Conservation (phyloP, 768 basidiomycete species). For the Boletus pseudo-olivaceus region DNA sequence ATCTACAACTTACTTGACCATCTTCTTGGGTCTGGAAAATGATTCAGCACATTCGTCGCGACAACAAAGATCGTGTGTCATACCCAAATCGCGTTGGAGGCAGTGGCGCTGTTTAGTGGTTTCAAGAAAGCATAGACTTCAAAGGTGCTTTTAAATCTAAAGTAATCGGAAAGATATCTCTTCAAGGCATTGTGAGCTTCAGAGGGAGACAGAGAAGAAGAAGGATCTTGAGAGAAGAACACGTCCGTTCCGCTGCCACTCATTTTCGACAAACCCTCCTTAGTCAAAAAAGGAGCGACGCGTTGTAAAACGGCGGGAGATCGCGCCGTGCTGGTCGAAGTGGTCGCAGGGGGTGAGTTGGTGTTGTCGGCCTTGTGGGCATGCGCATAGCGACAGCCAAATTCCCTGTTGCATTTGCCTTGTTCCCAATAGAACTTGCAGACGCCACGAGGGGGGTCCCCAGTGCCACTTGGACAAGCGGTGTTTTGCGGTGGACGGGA, state of each 20-base stretch:
- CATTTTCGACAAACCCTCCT: conserved; percentile 43
- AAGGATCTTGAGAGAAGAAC: conserved; percentile 36
- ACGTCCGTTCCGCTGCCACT: conserved; percentile 41
- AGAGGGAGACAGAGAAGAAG: conserved; percentile 37
- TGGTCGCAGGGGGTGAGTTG: conserved; percentile 5
- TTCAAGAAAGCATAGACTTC: conserved; percentile 46
- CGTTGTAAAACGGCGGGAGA: conserved; percentile 18
- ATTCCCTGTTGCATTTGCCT: conserved; percentile 46
- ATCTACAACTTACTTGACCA: conserved; percentile 41
- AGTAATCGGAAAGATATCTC: conserved; percentile 42
- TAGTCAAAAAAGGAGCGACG: conserved; percentile 44
- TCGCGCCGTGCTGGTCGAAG: conserved; percentile 5
- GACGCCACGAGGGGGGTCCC: conserved; percentile 31
- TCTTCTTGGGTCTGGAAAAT: conserved; percentile 42
- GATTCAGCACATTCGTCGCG: not conserved
- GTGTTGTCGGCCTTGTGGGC: conserved; percentile 8
- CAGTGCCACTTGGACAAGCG: conserved; percentile 1
- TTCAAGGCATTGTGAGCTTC: conserved; percentile 46
- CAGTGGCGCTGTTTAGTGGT: conserved; percentile 36
- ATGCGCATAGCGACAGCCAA: conserved; percentile 44
- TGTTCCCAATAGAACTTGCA: conserved; percentile 48
- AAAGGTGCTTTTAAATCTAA: conserved; percentile 37
- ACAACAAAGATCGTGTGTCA: conserved; percentile 3
- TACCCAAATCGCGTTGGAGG: conserved; percentile 43
- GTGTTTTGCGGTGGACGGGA: not conserved